phyloP scores from a whole-genome alignment of 1,284 basidiomycete genomes.

The Volvariella surrecta region DNA sequence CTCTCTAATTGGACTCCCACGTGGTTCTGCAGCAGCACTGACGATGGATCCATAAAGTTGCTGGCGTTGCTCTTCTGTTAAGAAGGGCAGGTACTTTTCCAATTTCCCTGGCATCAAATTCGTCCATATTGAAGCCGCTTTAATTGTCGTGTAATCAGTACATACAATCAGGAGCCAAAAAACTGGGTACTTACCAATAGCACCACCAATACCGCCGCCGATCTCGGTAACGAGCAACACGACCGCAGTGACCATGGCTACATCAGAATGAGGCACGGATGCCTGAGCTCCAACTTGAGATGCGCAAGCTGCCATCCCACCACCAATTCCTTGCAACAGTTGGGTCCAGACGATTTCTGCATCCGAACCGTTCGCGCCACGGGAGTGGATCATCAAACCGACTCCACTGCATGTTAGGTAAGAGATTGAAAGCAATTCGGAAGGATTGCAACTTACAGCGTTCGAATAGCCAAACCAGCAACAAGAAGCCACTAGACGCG shows the following conservation, averaged over 20 bases:
- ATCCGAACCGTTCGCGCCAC: constrained; percentile 50
- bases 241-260: constrained; percentile 77
- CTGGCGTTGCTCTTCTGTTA: constrained; percentile 25
- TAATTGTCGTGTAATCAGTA: background rate
- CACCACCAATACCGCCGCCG: constrained; percentile 65
- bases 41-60: constrained; percentile 45
- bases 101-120: constrained; percentile 53
- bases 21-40: constrained; percentile 32
- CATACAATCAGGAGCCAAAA: background rate
- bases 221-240: constrained; percentile 77
- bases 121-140: constrained; percentile 53
- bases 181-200: constrained; percentile 38
- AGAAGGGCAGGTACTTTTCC: constrained; percentile 38
- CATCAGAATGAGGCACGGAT: constrained; percentile 65
- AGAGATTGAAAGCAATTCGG: background rate
- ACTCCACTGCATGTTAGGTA: constrained; percentile 37
- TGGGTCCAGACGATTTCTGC: constrained; percentile 63
- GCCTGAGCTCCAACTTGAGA: constrained; percentile 76
- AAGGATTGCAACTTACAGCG: constrained; percentile 25
- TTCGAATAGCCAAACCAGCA: constrained; percentile 56
- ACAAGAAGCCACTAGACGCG: constrained; percentile 48
- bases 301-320: constrained; percentile 66
- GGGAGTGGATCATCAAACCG: constrained; percentile 66
- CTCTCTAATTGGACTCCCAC: constrained; percentile 44
- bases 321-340: constrained; percentile 71